These are phyloP conservation scores for barrel medic (Medicago truncatula) DNA, from an alignment of 306 rosid species.

Conservation along the genomic window DNA sequence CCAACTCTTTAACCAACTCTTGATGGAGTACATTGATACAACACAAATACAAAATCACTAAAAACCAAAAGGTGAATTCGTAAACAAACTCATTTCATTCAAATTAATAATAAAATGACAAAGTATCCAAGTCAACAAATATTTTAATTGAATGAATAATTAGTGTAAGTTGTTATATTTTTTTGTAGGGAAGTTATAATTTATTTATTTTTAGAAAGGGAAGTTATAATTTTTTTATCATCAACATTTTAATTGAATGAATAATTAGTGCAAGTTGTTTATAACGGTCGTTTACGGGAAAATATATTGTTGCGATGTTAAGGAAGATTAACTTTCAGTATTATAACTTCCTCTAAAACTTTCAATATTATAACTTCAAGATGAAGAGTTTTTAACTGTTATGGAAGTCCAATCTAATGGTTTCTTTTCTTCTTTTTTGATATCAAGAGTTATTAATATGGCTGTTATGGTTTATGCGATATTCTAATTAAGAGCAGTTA, in stretches of 20 bases:
- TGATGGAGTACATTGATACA: too few relatives aligned
- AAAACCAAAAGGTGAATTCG: too few relatives aligned
- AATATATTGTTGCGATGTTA: not conserved
- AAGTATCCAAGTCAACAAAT: too few relatives aligned
- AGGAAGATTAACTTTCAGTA: not conserved
- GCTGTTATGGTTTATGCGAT: not conserved
- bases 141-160: not conserved
- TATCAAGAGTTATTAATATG: not conserved
- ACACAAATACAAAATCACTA: too few relatives aligned
- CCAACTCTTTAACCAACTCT: too few relatives aligned
- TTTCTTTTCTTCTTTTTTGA: too few relatives aligned
- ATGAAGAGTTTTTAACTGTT: not conserved
- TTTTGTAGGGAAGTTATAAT: too few relatives aligned
- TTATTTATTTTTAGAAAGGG: too few relatives aligned
- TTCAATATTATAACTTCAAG: not conserved
- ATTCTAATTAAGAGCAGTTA: not conserved
- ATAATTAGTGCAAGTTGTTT: not conserved
- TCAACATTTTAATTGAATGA: not conserved
- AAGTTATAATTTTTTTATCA: too few relatives aligned
- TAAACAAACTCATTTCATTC: too few relatives aligned
- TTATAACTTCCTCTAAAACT: not conserved
- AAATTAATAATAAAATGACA: too few relatives aligned
- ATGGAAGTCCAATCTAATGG: not conserved
- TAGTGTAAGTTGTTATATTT: not conserved
- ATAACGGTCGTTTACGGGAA: not conserved